Base-by-base conservation (phyloP, 441 rosid genomes). In the Bocquillonia castaneifolia region DNA sequence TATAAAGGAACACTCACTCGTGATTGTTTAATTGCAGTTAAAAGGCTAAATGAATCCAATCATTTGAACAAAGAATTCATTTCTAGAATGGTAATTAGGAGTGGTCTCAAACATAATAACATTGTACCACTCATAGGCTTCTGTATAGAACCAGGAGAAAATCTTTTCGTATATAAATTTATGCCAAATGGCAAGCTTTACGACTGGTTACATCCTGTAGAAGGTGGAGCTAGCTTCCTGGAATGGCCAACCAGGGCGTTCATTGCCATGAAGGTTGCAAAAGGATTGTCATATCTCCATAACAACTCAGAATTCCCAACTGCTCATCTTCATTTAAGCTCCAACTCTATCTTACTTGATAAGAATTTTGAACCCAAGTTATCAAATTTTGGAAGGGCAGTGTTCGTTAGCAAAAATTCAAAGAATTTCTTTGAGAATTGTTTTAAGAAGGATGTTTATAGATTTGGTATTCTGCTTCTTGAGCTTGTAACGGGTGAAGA, bases 141-240 rank as follows among this genome's bases (percentile, higher is more conserved):
- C 39, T 67, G 72, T 29, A 59, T 54, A 17, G 50, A 67, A 39
- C 44, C 56, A 18, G 32, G 6, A 2, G 54, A 52, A n/a, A 61
- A 47, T 54, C 53, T 66, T 29, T 20, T 73, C 36, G 45, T 61
- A 13, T 45, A 73, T 50, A 61, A 54, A 4, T 73, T 52, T 22
- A 73, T 73, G 72, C 20, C 67, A 6, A 73, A 73, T 20, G 76
- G 72, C 25, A 59, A 54, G 1, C 76, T 73, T 36, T 54, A 50
- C 9, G 8, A 72, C 23, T 59, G 70, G 66, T 47, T 72, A 15
- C 71, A 48, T 29, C 57, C 58, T 25, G 13, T 0, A 26, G 22
- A 59, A 12, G 32, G 36, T 14, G 39, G n/a, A 1, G 14, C 20
- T 8, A 48, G 34, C 23, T 32, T 29, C 52, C 7, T 70, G 60